Base-by-base conservation (phyloP, 441 rosid species). In the Macaranga tanarius region DNA sequence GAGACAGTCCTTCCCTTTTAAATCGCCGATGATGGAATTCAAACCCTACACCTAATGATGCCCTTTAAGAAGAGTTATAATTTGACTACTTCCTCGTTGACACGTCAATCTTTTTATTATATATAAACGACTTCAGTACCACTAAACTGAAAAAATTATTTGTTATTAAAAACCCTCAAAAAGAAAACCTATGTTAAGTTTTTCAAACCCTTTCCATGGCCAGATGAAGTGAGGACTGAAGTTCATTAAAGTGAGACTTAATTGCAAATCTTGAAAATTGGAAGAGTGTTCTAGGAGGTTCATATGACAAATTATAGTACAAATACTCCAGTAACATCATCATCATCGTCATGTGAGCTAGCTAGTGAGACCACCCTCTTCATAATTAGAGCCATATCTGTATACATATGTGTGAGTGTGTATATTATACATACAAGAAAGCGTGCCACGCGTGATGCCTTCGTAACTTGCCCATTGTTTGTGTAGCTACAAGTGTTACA, bases 311-410 rank as follows among this genome's bases (percentile, higher is more conserved):
- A 22, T 13, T 47, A 58, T 58, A 42, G 54, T 51, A 23, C 23
- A 12, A 52, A 52, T 54, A 56, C 52, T 1, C 50, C 63, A 64
- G 51, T 7, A 67, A 20, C 68, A 22, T 23, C 26, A 25, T n/a
- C n/a, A 67, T 60, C 65, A 47, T 60, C 45, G 31, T 63, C 64
- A 73, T 73, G 62, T 73, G 65, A 70, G 4, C 15, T 13, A 70
- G 4, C 15, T 13, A 19, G 67, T 63, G 48, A 45, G 54, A 20
- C 58, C 66, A 38, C 25, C 23, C 31, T 56, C 45, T 31, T 15
- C 31, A 67, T 67, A 44, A 51, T 50, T 66, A 50, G 40, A 57
- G 19, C n/a, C 69, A 48, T 28, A 69, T 59, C 26, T 11, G 16
- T 40, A 8, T 2, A 23, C 0, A 44, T 9, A 20, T 38, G 26